Percentiles rank a stretch among this genome's conserved stretches.
Evolutionary conservation across 768 basidiomycete genomes (phyloP).

Genomic region (Pleurotus salmoneostramineus): DNA sequence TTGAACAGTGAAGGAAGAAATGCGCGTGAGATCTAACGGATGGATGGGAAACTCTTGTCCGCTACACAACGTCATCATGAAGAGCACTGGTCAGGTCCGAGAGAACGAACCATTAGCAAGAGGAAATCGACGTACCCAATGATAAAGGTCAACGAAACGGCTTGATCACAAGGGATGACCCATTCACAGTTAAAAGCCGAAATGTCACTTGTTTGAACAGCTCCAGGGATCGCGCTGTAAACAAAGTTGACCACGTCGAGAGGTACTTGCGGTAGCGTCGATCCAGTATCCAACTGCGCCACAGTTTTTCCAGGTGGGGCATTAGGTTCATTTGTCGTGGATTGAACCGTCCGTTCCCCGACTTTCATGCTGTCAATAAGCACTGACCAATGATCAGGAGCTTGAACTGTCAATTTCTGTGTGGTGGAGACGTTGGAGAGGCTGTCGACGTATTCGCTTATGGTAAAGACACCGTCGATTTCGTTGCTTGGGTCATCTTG

Average conservation of each 20-base stretch:
- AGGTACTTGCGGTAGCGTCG: constrained; percentile 61
- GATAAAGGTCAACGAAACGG: constrained; percentile 62
- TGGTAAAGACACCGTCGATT: constrained; percentile 57
- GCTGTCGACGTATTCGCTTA: constrained; percentile 53
- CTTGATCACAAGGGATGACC: constrained; percentile 58
- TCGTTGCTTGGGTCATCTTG: constrained; percentile 44
- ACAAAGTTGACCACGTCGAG: constrained; percentile 46
- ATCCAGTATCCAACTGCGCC: constrained; percentile 67
- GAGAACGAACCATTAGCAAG: background rate
- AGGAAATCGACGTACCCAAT: constrained; percentile 41
- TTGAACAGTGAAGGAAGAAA: background rate
- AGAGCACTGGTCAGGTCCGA: no score
- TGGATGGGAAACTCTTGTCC: constrained; percentile 58
- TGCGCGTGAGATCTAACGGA: constrained; percentile 52
- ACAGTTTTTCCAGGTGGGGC: constrained; percentile 40
- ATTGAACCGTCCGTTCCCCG: constrained; percentile 44
- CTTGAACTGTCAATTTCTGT: constrained; percentile 45
- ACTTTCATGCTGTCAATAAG: constrained; percentile 53
- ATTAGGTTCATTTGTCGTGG: constrained; percentile 41
- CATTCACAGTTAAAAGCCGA: constrained; percentile 42
- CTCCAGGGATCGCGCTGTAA: constrained; percentile 53
- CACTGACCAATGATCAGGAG: constrained; percentile 51
- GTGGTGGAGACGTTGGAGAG: constrained; percentile 45
- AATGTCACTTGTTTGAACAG: constrained; percentile 28
- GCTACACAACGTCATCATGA: constrained; percentile 2